Percentiles rank a stretch among this genome's conserved stretches.
These are phyloP conservation scores for Limnomonas spitsbergensis DNA, from an alignment of 139 green algal species.

Conservation along the genomic window DNA sequence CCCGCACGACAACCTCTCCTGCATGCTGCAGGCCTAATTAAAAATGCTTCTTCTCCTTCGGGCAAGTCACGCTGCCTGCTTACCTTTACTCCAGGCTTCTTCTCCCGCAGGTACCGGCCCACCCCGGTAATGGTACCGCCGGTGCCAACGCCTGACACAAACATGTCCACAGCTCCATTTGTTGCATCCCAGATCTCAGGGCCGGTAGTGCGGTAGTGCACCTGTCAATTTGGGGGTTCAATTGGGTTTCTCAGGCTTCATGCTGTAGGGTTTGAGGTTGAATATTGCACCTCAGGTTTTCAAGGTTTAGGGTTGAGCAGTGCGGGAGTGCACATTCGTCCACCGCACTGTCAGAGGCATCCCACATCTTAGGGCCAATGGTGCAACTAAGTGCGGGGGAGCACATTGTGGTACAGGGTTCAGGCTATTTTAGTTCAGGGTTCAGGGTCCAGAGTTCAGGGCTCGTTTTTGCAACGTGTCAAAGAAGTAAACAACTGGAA, in stretches of 20 bases:
- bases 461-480: too few species aligned
- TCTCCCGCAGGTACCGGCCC: slow-evolving; percentile 86
- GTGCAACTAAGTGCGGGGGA: too few species aligned
- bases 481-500: too few species aligned
- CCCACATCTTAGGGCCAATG: too few species aligned
- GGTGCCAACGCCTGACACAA: slow-evolving; percentile 87
- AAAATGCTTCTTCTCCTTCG: not conserved
- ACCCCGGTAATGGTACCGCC: slow-evolving; percentile 93
- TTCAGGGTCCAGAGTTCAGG: too few species aligned
- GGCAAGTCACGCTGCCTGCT: too few species aligned
- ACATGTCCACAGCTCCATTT: slow-evolving; percentile 67
- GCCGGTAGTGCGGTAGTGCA: slow-evolving; percentile 51
- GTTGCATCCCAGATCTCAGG: slow-evolving; percentile 80
- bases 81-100: slow-evolving; percentile 77
- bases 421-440: too few species aligned
- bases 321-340: slow-evolving; percentile 1
- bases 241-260: not conserved
- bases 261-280: slow-evolving; percentile 1
- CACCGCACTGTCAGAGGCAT: slow-evolving; percentile 53
- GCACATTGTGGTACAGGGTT: too few species aligned
- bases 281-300: not conserved
- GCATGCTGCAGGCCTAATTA: not conserved
- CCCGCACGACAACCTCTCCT: not conserved
- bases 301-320: not conserved
- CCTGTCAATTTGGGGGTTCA: too few species aligned